Base-by-base conservation (phyloP, 805 yeast genomes). In the Wickerhamomyces hampshirensis region DNA sequence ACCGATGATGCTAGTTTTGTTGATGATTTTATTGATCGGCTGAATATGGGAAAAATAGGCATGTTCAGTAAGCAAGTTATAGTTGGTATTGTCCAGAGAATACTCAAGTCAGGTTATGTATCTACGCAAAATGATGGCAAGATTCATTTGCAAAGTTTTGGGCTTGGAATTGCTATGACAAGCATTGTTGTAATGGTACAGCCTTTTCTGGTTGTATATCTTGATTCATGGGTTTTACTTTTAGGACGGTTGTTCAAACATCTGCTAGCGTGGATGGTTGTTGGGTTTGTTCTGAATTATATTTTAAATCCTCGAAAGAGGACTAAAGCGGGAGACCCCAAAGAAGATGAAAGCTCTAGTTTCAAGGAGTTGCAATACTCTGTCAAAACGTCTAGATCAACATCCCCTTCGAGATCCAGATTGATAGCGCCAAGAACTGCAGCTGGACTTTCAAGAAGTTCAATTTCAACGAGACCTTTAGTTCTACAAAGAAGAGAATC, bases 101-200 rank as follows among this genome's bases (percentile, higher is more conserved):
- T 53, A 2, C 17, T 45, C n/a, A 31, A 28, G 1, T 56, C 60
- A 0, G 23, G 31, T 6, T 56, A 52, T 31, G 44, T 56, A 10
- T 38, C 44, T 21, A 31, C 53, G 1, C 41, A 38, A 6, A 44
- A 42, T 24, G 41, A 40, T n/a, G 55, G 54, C 9, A 46, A 44
- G 30, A 11, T 57, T 2, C 61, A 57, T 33, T 26, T 57, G 1
- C 55, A 55, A 13, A 50, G 57, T 12, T 57, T 54, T 31, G 37
- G 40, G 0, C 24, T 50, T 2, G 61, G 61, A 1, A 34, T 48
- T 7, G 38, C 41, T 1, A 6, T 44, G 26, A 44, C 57, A 2
- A n/a, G 35, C 1, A 9, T 39, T 2, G 30, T 49, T 18, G 33
- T 48, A n/a, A 12, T 48, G 10, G 13, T 53, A 6, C 55, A 50